Evolutionary conservation across 495 filamentous ascomycete genomes (phyloP), one percentile per base, ranked within the genome.

Genomic region (Neurospora sp.): DNA sequence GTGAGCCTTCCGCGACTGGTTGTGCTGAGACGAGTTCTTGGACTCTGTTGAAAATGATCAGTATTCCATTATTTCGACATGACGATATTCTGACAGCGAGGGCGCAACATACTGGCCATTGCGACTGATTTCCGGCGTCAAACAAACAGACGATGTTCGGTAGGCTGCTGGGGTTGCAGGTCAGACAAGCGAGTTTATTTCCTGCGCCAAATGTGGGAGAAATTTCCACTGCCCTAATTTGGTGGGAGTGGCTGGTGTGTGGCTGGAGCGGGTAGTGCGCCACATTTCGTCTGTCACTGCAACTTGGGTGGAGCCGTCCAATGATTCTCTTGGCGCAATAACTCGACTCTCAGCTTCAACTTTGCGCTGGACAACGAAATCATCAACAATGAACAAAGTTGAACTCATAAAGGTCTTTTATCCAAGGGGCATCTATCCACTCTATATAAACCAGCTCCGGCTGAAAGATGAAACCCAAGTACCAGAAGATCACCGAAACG

Each of bases 21-120:
- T 97, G 88, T 97, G 94, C 89, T 98, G 94, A 76, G 94, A 97
- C 84, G 93, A 94, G 89, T 98, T 98, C 93, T 98, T 98, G 74
- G 94, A 97, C 89, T 98, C 93, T 96, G 81, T 40, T 68, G 53
- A 71, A 22, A 40, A 61, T 27, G 74, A 27, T 79, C 70, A 80
- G 75, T 74, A 72, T 37, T 31, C 22, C 38, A 66, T 69, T n/a
- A 37, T 70, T 40, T 59, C 11, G 48, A 73, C 73, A 72, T 40
- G 42, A 71, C 18, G 53, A 61, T 16, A 42, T 72, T 70, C 22
- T 44, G 35, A 27, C 16, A 27, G 22, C 14, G 0, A 39, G 37
- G 71, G 41, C 42, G 70, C 70, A 68, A 85, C 84, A 70, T 83
- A 86, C 84, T 86, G 80, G 84, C 84, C 84, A 86, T 86, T 83